Evolutionary conservation across 345 rosid species (phyloP), one percentile per base, ranked within the genome.

Genomic region (Salix viminalis): DNA sequence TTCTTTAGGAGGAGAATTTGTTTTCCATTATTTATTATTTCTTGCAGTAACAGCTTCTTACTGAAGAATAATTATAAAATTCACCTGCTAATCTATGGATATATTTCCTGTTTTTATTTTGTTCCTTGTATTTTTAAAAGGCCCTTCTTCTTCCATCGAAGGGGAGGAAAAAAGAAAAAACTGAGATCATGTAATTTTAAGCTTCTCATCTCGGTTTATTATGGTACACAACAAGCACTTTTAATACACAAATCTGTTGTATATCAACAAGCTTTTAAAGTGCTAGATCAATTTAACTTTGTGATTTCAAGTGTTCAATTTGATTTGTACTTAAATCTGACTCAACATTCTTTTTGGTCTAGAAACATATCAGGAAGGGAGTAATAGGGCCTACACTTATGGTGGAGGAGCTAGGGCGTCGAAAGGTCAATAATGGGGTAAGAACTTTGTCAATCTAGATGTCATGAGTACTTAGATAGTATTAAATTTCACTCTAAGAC

Each of bases 361-460:
- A 95, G 98, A 84, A 68, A 84, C 97, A 97, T 76, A 90, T 95
- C 79, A 86, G 97, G 86, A 90, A 79, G 79, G 98, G 99, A 77
- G 91, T 90, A 6, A 84, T 89, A 71, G 93, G 97, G 70, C 99
- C 90, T 13, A 80, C 93, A 37, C 82, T 93, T 62, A 86, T 86
- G 88, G 87, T 95, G 80, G 97, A 91, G 87, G 97, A 95, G 83
- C 83, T 88, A 42, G 99, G 98, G 65, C 94, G 90, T 69, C 92
- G 86, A 68, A 88, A 72, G 83, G 86, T 93, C 79, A 84, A 84
- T 76, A 77, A 64, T 39, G 92, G 90, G 90, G 99, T 93, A 83
- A 77, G 87, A 23, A 68, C 36, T 32, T 72, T 69, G 50, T n/a
- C 66, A 70, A 26, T 76, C 54, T 9, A 28, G 56, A n/a, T 48